Base-by-base conservation (phyloP, 805 yeast genomes). In the Tetrapisispora arboricola region DNA sequence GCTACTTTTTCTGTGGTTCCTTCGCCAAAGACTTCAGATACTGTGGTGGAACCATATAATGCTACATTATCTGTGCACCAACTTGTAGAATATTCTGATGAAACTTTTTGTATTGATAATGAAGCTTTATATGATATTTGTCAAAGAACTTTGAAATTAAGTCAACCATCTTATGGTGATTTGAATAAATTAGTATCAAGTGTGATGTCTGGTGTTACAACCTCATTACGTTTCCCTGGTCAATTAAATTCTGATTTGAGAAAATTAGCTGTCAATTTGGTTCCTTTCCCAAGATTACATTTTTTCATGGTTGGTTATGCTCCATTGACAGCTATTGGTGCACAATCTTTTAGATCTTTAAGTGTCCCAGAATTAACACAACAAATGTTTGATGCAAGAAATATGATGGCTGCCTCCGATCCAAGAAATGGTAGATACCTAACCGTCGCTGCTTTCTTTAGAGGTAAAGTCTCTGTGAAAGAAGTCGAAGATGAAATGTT, bases 231-330 rank as follows among this genome's bases (percentile, higher is more conserved):
- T 67, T 87, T 80, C 72, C 96, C 96, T 46, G 95, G 96, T 60
- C 95, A 87, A 70, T 76, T 87, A 61, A 87, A 87, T 70, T 80
- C 94, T 20, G 96, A 87, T 66, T 71, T 87, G 61, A 80, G 95
- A 68, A 87, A 87, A 65, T 73, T 87, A 58, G 96, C 96, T 13
- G 96, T 87, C 45, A 87, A 87, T 68, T 72, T 87, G 66, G 94
- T 87, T 45, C 96, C 96, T 40, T 87, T 86, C 78, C 94, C 94
- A 61, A 79, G 96, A 66, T 76, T 87, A 60, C 96, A 87, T 67
- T 87, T 87, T 72, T 87, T 87, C 66, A 87, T 85, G 80, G 95
- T 85, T 44, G 95, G 95, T 47, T 86, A 84, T 63, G 95, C 96
- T 29, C 96, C 96, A 49, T 73, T 87, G 60, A 80, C 92, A 36